Conservation (phyloP, 1,284 basidiomycete genomes). For the Cutaneotrichosporon sp. region DNA sequence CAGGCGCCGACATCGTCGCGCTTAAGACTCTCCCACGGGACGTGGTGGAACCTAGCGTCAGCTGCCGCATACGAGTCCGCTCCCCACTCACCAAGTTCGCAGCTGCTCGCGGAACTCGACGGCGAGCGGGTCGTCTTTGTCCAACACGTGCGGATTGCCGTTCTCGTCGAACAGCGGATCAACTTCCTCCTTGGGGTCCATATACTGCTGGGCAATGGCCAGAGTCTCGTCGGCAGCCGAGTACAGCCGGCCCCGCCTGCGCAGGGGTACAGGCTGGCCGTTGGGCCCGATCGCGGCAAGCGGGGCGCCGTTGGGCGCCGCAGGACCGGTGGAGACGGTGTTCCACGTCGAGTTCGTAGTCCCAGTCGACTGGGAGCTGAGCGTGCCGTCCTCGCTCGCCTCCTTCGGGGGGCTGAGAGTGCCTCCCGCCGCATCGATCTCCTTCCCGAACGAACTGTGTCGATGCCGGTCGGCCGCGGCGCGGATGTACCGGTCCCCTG, state of each 20-base stretch:
- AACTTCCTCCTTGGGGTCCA: conserved; percentile 20
- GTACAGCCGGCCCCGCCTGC: conserved; percentile 8
- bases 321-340: not conserved
- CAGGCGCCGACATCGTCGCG: conserved; percentile 65
- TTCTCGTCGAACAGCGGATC: conserved; percentile 15
- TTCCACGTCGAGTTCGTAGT: not conserved
- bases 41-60: conserved; percentile 62
- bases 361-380: no score
- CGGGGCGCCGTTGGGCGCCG: not conserved
- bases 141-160: conserved; percentile 20
- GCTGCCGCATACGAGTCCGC: no score
- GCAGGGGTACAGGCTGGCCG: not conserved
- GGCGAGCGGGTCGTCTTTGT: conserved; percentile 36
- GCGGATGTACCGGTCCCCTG: not conserved
- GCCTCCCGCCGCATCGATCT: no score
- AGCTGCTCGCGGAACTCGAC: conserved; percentile 47
- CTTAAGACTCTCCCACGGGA: conserved; percentile 66
- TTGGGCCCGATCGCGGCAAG: not conserved
- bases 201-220: conserved; percentile 21
- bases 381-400: no score
- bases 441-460: not conserved
- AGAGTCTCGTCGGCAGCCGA: conserved; percentile 6
- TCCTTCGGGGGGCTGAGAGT: no score
- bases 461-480: not conserved
- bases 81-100: conserved; percentile 46